These are phyloP conservation scores for Lentinula guzmanii DNA, from an alignment of 768 basidiomycete genomes.

Conservation along the genomic window DNA sequence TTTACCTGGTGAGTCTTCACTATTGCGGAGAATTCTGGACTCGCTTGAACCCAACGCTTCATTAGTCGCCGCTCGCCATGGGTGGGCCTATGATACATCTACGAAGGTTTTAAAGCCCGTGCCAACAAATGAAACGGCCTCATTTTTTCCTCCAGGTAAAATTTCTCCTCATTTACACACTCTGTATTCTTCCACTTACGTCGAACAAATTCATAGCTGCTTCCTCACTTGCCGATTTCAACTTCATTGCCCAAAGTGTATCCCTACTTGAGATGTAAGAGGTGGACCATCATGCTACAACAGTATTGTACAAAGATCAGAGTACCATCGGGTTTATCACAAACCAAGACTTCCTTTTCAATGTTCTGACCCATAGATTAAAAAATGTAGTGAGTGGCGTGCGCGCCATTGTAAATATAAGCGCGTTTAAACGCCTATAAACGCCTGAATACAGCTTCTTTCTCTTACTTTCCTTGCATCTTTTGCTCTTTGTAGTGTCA, in stretches of 20 bases:
- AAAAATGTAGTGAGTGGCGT: no score
- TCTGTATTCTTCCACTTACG: background rate
- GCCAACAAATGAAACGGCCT: background rate
- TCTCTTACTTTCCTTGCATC: no score
- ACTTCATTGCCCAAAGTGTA: conserved; percentile 48
- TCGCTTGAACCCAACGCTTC: background rate
- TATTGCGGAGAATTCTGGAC: background rate
- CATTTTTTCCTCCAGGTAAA: conserved; percentile 7
- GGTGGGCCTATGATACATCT: conserved; percentile 48
- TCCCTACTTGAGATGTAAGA: conserved; percentile 36
- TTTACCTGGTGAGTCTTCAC: conserved; percentile 25
- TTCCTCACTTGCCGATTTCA: conserved; percentile 44
- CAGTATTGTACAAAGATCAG: background rate
- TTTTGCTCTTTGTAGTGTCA: background rate
- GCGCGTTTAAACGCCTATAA: background rate
- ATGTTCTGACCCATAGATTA: no score
- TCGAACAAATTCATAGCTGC: conserved; percentile 18
- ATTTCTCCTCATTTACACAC: conserved; percentile 6
- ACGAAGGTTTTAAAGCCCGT: conserved; percentile 39
- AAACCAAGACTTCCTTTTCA: no score
- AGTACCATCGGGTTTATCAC: no score
- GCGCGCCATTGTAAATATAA: no score
- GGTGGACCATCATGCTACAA: background rate
- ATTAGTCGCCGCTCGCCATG: conserved; percentile 34
- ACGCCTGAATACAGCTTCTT: background rate